Evolutionary conservation across 805 yeast genomes (phyloP).

Genomic region (Candida peoriensis): DNA sequence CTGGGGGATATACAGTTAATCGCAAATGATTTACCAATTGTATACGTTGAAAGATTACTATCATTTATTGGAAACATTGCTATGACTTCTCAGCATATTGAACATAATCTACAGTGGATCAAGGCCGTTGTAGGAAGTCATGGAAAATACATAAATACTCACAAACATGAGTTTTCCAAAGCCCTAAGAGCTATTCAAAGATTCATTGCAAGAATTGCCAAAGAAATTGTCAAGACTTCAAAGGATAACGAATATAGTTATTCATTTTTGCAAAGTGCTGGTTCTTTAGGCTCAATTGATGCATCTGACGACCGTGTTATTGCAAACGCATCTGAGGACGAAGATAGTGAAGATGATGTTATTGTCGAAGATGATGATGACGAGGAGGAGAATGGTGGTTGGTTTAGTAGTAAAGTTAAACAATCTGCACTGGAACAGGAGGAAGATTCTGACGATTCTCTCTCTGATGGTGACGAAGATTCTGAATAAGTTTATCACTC

Average conservation of each 20-base stretch:
- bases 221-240: conserved; percentile 57
- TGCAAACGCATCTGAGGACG: conserved; percentile 7
- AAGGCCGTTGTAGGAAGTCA: conserved; percentile 62
- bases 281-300: conserved; percentile 6
- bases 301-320: conserved; percentile 12
- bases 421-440: conserved; percentile 3
- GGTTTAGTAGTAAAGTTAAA: conserved; percentile 20
- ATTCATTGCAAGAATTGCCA: conserved; percentile 67
- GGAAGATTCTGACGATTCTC: conserved; percentile 7
- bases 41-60: conserved; percentile 66
- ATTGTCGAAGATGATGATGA: conserved; percentile 13
- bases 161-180: conserved; percentile 59
- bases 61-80: conserved; percentile 63
- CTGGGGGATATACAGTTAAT: conserved; percentile 64
- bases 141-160: conserved; percentile 64
- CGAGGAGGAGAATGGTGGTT: conserved; percentile 23
- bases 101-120: conserved; percentile 81
- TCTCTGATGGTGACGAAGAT: conserved; percentile 9
- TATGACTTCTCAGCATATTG: conserved; percentile 74
- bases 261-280: conserved; percentile 39
- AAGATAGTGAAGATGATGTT: conserved; percentile 18
- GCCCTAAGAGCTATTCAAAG: conserved; percentile 68
- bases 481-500: conserved; percentile 10
- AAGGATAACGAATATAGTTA: conserved; percentile 50
- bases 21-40: conserved; percentile 64